Evolutionary conservation across 805 yeast genomes (phyloP), one percentile per base, ranked within the genome.

Genomic region (Hermanozyma aechmeae): DNA sequence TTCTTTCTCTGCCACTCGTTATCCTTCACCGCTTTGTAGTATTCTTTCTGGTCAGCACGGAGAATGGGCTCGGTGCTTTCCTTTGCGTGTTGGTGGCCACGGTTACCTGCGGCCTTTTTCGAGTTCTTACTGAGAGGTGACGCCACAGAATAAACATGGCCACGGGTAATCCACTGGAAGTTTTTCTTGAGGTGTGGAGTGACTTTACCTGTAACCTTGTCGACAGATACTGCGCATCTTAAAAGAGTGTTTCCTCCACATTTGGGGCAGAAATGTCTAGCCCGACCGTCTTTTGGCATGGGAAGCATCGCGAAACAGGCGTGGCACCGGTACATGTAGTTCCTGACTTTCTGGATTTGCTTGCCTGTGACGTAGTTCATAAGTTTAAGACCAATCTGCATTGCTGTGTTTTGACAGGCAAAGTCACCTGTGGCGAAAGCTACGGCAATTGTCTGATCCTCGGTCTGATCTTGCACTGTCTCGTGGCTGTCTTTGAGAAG

Each of bases 341-440:
- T 84, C 51, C 94, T 71, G 19, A 92, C 80, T 51, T 83, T 73
- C 41, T 74, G 79, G 56, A 92, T 87, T 45, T 79, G 85, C 38
- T 77, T 62, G 13, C 98, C 98, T 2, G 87, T 74, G 60, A 73
- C 68, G 15, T 82, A 65, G 54, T 87, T 87, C 76, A 92, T 79
- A 42, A 89, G 64, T 40, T 83, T 80, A 33, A 92, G 55, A 4
- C 96, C 96, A 43, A 92, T 68, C 54, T 89, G 97, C 59, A 92
- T 66, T 1, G 95, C 73, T 11, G 87, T 95, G 55, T 92, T 92
- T 56, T 92, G 99, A 46, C 89, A 84, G 2, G 99, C 97, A 60
- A 89, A 92, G 72, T 92, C 99, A 16, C 95, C 95, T 0, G 96
- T 81, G 0, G 95, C 79, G 28, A 92, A 58, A 3, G 96, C 98